Conservation (phyloP, 495 filamentous ascomycete species). For the Daldinia bambusicola region DNA sequence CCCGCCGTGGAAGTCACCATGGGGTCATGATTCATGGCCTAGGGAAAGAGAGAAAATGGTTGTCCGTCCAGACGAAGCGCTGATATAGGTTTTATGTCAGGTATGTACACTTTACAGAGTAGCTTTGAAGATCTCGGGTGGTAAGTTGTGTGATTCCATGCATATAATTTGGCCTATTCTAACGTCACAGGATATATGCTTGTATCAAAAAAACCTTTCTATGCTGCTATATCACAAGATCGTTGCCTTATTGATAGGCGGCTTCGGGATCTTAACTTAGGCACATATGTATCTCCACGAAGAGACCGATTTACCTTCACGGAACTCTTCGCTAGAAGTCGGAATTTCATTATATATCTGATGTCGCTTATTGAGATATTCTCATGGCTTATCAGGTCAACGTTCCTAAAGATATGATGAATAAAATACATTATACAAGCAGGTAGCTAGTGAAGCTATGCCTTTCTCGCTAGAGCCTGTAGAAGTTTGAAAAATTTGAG, state of each 20-base stretch:
- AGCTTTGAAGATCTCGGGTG: not conserved
- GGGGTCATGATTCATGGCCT: conserved; percentile 18
- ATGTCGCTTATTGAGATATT: too few species aligned
- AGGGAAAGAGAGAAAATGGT: not conserved
- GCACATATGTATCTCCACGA: not conserved
- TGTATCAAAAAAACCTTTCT: not conserved
- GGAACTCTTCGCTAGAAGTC: too few species aligned
- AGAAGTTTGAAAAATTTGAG: too few species aligned
- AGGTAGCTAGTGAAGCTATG: too few species aligned
- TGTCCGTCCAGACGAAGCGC: not conserved
- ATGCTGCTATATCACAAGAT: not conserved
- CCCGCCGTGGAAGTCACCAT: conserved; percentile 62
- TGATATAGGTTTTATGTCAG: not conserved
- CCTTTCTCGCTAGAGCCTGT: too few species aligned
- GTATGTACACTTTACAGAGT: not conserved
- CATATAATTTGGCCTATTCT: not conserved
- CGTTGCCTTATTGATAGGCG: not conserved
- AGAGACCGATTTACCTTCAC: not conserved
- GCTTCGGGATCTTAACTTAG: not conserved
- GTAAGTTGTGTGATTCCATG: not conserved
- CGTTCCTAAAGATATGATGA: too few species aligned
- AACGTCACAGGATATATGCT: not conserved
- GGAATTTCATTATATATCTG: too few species aligned
- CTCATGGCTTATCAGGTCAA: too few species aligned
- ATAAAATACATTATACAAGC: too few species aligned